Evolutionary conservation across 176 grass and related monocot genomes (phyloP), one percentile per base, ranked within the genome.

Genomic region (Triticum timopheevii): DNA sequence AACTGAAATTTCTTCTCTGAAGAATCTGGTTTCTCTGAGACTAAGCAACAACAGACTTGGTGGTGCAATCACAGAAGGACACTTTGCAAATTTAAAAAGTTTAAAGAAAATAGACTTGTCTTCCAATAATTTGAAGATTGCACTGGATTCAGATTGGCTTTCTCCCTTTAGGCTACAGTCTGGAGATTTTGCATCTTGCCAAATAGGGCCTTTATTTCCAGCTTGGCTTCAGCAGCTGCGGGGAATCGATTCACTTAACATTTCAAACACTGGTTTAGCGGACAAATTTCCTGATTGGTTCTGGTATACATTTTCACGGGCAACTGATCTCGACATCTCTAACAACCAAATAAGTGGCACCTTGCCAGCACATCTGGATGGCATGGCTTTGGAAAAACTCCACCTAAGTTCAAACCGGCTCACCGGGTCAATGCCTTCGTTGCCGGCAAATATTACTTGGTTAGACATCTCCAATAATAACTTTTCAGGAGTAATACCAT

Each of bases 271-370:
- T 2, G 2, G 16, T 16, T 52, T 90, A 33, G 19, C 10, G 15
- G 79, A 23, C 6, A 61, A 27, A 12, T 6, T 90, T 22, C 88
- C 88, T 25, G 42, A 67, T 50, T 90, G 78, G 83, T 86, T 90
- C 49, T 90, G 88, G 78, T 7, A 56, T 47, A 31, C 38, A 13
- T 42, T 69, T 39, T 82, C 83, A 42, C 4, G 70, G 9, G 22
- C 27, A 23, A 27, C 12, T 16, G 9, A 22, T 86, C 47, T 90
- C 23, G 78, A 86, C 68, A 77, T 86, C 7, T 91, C 85, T 19
- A 40, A 84, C 17, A 91, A 91, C 39, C 27, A 76, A 69, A 87
- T 91, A 28, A 80, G 49, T 27, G 85, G 85, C 15, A 80, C 38
- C 23, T 44, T 44, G 42, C 42, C 42, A 44, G 10, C 42, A 44